Evolutionary conservation across 768 basidiomycete species (phyloP).

Genomic region (Clitopilus hobsonii): DNA sequence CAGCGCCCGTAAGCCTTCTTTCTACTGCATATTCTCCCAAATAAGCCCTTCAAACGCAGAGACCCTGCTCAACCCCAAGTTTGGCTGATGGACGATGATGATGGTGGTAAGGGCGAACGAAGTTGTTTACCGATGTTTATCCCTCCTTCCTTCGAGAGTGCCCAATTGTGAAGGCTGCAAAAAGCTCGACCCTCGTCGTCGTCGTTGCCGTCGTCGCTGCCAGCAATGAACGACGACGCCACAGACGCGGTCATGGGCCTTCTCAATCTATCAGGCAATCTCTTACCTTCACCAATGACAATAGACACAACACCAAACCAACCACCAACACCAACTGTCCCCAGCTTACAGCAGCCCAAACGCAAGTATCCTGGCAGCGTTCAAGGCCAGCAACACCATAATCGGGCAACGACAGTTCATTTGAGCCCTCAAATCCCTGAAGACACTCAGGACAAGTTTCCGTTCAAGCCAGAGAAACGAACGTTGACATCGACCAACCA

Average conservation of each 20-base stretch:
- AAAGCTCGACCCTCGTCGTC: not conserved
- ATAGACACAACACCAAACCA: slow-evolving; percentile 19
- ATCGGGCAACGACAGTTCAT: not conserved
- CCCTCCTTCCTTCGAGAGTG: not conserved
- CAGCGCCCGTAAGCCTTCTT: not conserved
- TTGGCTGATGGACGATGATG: not conserved
- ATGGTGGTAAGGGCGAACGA: not conserved
- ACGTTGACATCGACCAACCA: not conserved
- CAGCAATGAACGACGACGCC: slow-evolving; percentile 36
- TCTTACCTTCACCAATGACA: slow-evolving; percentile 8
- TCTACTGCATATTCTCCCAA: too few relatives aligned
- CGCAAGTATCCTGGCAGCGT: slow-evolving; percentile 17
- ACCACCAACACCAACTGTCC: slow-evolving; percentile 21
- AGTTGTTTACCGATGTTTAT: not conserved
- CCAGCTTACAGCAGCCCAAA: slow-evolving; percentile 21
- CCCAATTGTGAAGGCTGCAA: not conserved
- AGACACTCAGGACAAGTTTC: not conserved
- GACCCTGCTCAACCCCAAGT: not conserved
- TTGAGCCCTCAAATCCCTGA: not conserved
- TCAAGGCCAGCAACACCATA: slow-evolving; percentile 3
- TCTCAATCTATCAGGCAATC: slow-evolving; percentile 36
- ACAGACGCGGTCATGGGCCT: slow-evolving; percentile 57
- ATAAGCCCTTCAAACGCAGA: not conserved
- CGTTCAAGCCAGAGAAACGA: not conserved
- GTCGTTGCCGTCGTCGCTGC: slow-evolving; percentile 2